Conservation (phyloP, 106 monocot genomes). For the Triglochin maritima region DNA sequence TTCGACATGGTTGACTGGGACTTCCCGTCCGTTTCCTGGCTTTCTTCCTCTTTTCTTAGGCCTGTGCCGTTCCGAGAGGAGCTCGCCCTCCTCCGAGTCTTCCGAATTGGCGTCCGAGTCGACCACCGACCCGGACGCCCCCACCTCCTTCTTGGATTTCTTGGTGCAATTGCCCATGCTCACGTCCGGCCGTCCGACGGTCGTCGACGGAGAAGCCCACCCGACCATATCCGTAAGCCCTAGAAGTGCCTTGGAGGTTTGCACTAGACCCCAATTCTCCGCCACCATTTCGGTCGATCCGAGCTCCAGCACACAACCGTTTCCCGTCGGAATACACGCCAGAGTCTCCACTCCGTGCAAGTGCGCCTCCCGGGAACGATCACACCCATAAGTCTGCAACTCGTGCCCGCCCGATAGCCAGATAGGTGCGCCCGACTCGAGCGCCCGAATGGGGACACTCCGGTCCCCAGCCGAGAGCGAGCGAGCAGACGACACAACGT, state of each 20-base stretch:
- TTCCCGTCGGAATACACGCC: slow-evolving; percentile 11
- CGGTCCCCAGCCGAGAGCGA: slow-evolving; percentile 24
- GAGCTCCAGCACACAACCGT: slow-evolving; percentile 13
- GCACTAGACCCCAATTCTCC: slow-evolving; percentile 8
- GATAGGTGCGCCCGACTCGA: slow-evolving; percentile 8
- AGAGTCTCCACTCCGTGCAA: slow-evolving; percentile 11
- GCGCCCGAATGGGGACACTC: slow-evolving; percentile 27
- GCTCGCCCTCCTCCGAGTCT: slow-evolving; percentile 8
- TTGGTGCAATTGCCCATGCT: neutral
- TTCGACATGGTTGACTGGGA: slow-evolving; percentile 53
- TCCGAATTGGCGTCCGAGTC: no score
- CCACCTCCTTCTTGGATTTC: neutral
- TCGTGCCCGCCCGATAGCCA: slow-evolving; percentile 15
- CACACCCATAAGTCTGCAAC: slow-evolving; percentile 11
- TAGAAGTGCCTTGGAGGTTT: slow-evolving; percentile 1
- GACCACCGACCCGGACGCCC: no score
- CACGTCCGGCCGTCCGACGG: neutral
- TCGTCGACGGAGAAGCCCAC: neutral
- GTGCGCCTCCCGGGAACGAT: slow-evolving; percentile 10
- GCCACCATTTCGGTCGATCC: slow-evolving; percentile 8
- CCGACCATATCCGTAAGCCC: neutral
- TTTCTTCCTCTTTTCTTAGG: slow-evolving; percentile 8
- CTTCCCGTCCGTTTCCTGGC: slow-evolving; percentile 7
- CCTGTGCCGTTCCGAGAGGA: neutral
- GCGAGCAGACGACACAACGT: slow-evolving; percentile 25